Evolutionary conservation across 2,329 filamentous ascomycete genomes (phyloP), one percentile per base, ranked within the genome.

Genomic region (Hansfordia pulvinata): DNA sequence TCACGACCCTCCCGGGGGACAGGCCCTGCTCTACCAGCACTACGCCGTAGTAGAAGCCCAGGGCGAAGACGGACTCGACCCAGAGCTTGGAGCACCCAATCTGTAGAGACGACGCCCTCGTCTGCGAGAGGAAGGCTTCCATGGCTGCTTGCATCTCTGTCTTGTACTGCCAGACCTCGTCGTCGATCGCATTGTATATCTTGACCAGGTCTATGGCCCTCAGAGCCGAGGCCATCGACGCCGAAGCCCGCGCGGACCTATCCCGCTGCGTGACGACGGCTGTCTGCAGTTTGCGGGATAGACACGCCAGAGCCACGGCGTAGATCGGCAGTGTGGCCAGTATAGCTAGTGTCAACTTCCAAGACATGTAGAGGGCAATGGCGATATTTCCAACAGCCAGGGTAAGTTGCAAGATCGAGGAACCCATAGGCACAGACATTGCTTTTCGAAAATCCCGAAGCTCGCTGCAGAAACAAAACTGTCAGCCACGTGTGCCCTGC

Each of bases 21-120:
- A 70, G 54, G 1, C 71, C 72, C 2, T 64, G 52, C 8, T 62
- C 58, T 8, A 90, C 73, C 2, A 93, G 62, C 2, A 69, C 57
- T 16, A 77, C 68, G 0, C 85, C 86, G 39, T 86, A 93, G 71
- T 82, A 93, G 43, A 96, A 94, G 0, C 85, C 86, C 30, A 85
- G 68, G 0, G 92, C 76, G 37, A 96, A 94, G 46, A 94, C 74
- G 2, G 62, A 63, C 4, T 84, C 66, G 17, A 78, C 74, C 56
- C 85, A 74, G 37, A 92, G 69, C 24, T 77, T 75, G 27, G 82
- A 64, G 25, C 79, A 68, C 0, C 75, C 76, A 42, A 81, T 73
- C 42, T 93, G 85, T 3, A 74, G 46, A 1, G 80, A 73, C 36
- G 74, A 80, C 10, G 71, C 63, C 23, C 69, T 62, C 1, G 78